Evolutionary conservation across 179 eudicot species (phyloP).

Genomic region (Patellifolia procumbens): DNA sequence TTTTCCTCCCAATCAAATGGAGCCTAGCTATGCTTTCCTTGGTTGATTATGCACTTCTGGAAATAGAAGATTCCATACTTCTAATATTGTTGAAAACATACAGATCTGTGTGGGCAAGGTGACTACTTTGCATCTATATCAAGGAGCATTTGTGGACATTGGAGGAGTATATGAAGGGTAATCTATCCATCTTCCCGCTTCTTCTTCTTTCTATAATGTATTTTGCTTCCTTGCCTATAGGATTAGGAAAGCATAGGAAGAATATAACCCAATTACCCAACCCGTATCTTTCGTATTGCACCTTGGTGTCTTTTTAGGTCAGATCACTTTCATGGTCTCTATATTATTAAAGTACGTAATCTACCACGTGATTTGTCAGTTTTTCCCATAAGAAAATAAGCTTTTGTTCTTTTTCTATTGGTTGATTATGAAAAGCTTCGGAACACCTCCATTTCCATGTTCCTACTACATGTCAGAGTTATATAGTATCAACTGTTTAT

Average conservation of each 20-base stretch:
- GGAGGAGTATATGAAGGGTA: constrained; percentile 99
- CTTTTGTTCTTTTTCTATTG: not conserved
- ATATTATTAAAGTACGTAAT: not conserved
- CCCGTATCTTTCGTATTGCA: not conserved
- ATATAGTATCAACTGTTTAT: not conserved
- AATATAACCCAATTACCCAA: not conserved
- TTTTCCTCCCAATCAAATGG: too few species aligned
- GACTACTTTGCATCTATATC: constrained; percentile 85
- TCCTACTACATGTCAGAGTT: not conserved
- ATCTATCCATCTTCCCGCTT: constrained; percentile 16
- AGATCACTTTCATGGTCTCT: not conserved
- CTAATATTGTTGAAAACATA: constrained; percentile 15
- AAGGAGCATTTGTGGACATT: constrained; percentile 98
- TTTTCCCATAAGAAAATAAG: not conserved
- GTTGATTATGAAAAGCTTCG: not conserved
- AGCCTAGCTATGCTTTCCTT: too few species aligned
- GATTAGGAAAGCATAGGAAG: not conserved
- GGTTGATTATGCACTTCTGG: not conserved
- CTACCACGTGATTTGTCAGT: not conserved
- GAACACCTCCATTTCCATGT: not conserved
- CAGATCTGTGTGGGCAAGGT: constrained; percentile 94
- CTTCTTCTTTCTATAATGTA: constrained; percentile 10
- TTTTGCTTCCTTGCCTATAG: not conserved
- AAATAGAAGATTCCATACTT: not conserved
- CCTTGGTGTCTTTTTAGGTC: not conserved